Evolutionary conservation across 768 basidiomycete species (phyloP).

Genomic region (Xerocomus brunneocitrinus): DNA sequence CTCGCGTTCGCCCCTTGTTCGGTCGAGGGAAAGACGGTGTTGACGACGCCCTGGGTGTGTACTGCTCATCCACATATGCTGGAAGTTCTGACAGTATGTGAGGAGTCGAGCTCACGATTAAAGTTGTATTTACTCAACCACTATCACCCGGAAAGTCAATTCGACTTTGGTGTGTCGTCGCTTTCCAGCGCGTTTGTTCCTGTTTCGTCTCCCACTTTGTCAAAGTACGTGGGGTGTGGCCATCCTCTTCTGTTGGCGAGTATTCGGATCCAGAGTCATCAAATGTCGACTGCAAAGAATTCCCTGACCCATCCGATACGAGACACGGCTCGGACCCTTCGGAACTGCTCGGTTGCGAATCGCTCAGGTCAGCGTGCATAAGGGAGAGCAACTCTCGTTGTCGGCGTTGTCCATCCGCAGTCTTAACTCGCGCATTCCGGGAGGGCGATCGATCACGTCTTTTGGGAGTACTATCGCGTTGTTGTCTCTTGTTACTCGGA

Average conservation of each 20-base stretch:
- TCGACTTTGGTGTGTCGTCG: conserved; percentile 5
- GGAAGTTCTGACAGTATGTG: conserved; percentile 8
- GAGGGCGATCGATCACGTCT: conserved; percentile 11
- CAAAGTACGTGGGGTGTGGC: not conserved
- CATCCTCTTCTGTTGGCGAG: conserved; percentile 24
- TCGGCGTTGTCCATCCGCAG: conserved; percentile 12
- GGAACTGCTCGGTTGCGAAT: conserved; percentile 16
- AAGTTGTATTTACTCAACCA: conserved; percentile 11
- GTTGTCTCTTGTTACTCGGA: conserved; percentile 5
- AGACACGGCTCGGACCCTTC: conserved; percentile 11
- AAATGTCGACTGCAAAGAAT: conserved; percentile 18
- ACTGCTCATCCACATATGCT: conserved; percentile 13
- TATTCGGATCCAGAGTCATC: conserved; percentile 32
- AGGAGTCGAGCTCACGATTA: not conserved
- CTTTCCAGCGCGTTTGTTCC: conserved; percentile 6
- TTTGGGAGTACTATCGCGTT: conserved; percentile 9
- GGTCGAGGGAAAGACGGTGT: conserved; percentile 5
- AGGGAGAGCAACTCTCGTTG: conserved; percentile 19
- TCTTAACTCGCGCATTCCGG: conserved; percentile 1
- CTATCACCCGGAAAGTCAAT: not conserved
- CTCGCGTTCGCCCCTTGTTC: not conserved
- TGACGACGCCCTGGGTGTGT: conserved; percentile 16
- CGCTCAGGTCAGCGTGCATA: not conserved
- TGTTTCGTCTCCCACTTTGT: conserved; percentile 4
- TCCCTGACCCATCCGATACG: conserved; percentile 15